Percentiles rank a stretch among this genome's conserved stretches.
These are phyloP conservation scores for Apiospora malaysiana DNA, from an alignment of 2,329 filamentous ascomycete species.

Conservation along the genomic window DNA sequence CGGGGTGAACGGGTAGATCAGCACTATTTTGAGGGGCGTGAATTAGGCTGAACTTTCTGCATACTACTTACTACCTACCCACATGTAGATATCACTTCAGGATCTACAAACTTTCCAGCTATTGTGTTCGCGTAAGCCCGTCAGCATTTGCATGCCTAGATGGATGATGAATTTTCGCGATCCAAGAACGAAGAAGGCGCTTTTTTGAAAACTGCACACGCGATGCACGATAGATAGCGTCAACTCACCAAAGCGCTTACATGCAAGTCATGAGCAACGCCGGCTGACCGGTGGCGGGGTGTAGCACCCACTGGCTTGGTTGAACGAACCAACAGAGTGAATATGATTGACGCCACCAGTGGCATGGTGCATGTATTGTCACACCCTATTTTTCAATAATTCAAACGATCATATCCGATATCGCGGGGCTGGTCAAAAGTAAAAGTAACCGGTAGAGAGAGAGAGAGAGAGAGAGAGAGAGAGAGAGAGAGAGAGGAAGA, in stretches of 20 bases:
- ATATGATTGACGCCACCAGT: conserved; percentile 1
- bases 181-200: neutral
- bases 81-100: too few relatives aligned
- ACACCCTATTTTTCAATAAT: neutral
- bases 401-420: too few relatives aligned
- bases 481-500: too few relatives aligned
- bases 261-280: neutral
- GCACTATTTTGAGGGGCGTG: neutral
- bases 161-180: neutral
- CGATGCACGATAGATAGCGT: neutral
- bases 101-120: neutral
- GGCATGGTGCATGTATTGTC: neutral
- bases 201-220: neutral
- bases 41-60: conserved; percentile 12
- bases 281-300: neutral
- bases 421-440: neutral
- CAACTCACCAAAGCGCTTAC: neutral
- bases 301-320: neutral
- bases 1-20: conserved; percentile 10
- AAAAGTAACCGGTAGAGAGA: neutral
- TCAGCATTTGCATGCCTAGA: neutral
- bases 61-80: neutral
- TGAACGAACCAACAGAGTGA: neutral
- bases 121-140: neutral
- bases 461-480: neutral